A percentile compares a stretch with the other conserved stretches of the same genome.
phyloP scores from a whole-genome alignment of 1,284 basidiomycete species.

The Trichosporon inkin region DNA sequence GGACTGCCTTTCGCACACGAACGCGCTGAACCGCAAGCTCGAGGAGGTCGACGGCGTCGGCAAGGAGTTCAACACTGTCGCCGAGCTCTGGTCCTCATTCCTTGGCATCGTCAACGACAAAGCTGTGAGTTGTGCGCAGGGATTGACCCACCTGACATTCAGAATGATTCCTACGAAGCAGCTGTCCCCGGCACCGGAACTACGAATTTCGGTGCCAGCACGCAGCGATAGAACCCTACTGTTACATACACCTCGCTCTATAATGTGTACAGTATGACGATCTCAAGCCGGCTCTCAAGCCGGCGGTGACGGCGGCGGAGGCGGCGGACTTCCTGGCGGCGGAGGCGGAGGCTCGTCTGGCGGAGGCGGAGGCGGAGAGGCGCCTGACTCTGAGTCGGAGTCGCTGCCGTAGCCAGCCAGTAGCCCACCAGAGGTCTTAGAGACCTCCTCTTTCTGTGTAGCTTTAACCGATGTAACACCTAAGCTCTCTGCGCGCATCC shows the following conservation, averaged over 20 bases:
- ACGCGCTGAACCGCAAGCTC: conserved; percentile 83
- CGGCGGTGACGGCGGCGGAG: conserved; percentile 11
- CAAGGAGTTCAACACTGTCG: conserved; percentile 85
- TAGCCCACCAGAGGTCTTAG: neutral
- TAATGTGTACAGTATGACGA: neutral
- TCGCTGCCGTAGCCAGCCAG: conserved; percentile 48
- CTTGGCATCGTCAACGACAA: conserved; percentile 41
- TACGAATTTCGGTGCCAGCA: conserved; percentile 37
- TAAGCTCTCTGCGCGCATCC: conserved; percentile 12
- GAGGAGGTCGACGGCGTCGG: conserved; percentile 90
- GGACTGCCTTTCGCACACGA: conserved; percentile 75
- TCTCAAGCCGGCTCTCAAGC: neutral
- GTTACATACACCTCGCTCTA: neutral
- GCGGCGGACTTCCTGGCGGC: conserved; percentile 11
- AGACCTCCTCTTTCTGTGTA: conserved; percentile 13
- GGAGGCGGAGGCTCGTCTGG: conserved; percentile 21
- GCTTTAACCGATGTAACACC: conserved; percentile 14
- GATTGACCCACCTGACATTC: neutral
- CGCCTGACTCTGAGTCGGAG: conserved; percentile 20
- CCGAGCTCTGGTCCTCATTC: conserved; percentile 68
- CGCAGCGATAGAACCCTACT: conserved; percentile 1
- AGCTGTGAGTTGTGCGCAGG: conserved; percentile 28
- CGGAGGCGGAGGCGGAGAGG: conserved; percentile 22
- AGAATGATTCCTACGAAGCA: conserved; percentile 28
- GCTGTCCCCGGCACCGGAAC: conserved; percentile 47